These are phyloP conservation scores for Wallacemonas rigidus DNA, from an alignment of 208 protist genomes.

Conservation along the genomic window DNA sequence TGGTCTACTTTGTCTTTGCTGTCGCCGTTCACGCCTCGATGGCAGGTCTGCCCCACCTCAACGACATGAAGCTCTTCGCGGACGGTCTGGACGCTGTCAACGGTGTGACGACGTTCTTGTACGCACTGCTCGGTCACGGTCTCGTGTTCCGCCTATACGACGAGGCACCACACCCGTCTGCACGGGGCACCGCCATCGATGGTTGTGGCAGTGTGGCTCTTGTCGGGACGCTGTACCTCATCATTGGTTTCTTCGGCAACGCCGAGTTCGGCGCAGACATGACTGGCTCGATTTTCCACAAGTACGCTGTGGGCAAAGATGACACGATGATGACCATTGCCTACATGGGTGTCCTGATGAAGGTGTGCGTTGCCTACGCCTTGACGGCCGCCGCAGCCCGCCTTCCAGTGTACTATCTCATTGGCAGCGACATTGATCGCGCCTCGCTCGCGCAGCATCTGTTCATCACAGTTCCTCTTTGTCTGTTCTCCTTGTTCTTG, in stretches of 20 bases:
- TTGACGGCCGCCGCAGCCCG: constrained; percentile 40
- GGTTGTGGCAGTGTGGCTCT: constrained; percentile 37
- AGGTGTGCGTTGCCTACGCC: constrained; percentile 57
- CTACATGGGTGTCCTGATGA: constrained; percentile 50
- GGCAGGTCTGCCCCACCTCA: constrained; percentile 29
- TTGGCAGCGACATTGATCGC: constrained; percentile 30
- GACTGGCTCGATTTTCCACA: constrained; percentile 32
- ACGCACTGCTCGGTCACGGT: constrained; percentile 49
- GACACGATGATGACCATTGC: constrained; percentile 48
- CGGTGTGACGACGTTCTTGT: constrained; percentile 53
- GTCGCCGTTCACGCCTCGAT: constrained; percentile 45
- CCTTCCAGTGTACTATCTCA: constrained; percentile 40
- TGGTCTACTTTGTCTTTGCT: constrained; percentile 64
- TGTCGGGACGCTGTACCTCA: constrained; percentile 48
- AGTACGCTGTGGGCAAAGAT: constrained; percentile 30
- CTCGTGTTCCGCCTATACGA: constrained; percentile 40
- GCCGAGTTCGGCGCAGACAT: constrained; percentile 46
- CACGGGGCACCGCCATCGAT: constrained; percentile 11
- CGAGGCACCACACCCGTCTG: constrained; percentile 1
- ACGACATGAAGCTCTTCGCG: constrained; percentile 39
- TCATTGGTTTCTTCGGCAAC: constrained; percentile 72
- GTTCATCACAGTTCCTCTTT: constrained; percentile 28
- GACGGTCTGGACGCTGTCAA: constrained; percentile 35
- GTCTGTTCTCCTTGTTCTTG: constrained; percentile 33
- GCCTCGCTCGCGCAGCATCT: constrained; percentile 33